A percentile compares a stretch with the other conserved stretches of the same genome.
Conservation (phyloP, 2,329 filamentous ascomycete species). For the Fusarium verrucosum region DNA sequence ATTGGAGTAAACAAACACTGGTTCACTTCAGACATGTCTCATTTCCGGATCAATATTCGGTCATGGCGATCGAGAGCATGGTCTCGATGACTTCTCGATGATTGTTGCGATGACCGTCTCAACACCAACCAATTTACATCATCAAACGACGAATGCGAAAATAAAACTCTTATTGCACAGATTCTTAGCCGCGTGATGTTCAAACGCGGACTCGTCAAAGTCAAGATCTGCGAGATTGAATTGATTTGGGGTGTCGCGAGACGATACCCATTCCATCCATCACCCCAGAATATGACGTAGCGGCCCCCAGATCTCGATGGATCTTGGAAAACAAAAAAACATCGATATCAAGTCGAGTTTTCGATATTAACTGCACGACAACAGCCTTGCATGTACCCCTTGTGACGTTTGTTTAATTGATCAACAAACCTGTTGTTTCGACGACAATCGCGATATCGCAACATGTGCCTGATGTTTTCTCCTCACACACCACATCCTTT, state of each 20-base stretch:
- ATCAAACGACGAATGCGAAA: constrained; percentile 5
- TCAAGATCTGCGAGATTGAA: constrained; percentile 16
- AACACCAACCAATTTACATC: not conserved
- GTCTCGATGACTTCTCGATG: no score
- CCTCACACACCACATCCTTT: constrained; percentile 14
- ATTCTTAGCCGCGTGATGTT: constrained; percentile 18
- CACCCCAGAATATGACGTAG: constrained; percentile 42
- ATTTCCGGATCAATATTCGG: constrained; percentile 7
- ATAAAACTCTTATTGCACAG: not conserved
- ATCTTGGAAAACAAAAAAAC: constrained; percentile 2
- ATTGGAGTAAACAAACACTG: not conserved
- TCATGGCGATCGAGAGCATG: constrained; percentile 1
- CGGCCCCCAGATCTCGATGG: constrained; percentile 37
- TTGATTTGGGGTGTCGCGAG: constrained; percentile 28
- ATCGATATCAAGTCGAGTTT: constrained; percentile 23
- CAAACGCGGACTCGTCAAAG: constrained; percentile 1
- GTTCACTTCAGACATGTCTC: not conserved
- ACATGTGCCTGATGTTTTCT: constrained; percentile 24
- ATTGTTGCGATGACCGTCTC: constrained; percentile 16
- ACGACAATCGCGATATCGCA: constrained; percentile 8
- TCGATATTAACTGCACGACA: constrained; percentile 5
- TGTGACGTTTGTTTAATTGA: constrained; percentile 32
- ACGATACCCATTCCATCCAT: constrained; percentile 3
- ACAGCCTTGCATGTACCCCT: constrained; percentile 27
- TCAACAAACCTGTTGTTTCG: constrained; percentile 10